Percentiles rank a stretch among this genome's conserved stretches.
phyloP scores from a whole-genome alignment of 2,329 filamentous ascomycete genomes.

The Dothistroma pini region DNA sequence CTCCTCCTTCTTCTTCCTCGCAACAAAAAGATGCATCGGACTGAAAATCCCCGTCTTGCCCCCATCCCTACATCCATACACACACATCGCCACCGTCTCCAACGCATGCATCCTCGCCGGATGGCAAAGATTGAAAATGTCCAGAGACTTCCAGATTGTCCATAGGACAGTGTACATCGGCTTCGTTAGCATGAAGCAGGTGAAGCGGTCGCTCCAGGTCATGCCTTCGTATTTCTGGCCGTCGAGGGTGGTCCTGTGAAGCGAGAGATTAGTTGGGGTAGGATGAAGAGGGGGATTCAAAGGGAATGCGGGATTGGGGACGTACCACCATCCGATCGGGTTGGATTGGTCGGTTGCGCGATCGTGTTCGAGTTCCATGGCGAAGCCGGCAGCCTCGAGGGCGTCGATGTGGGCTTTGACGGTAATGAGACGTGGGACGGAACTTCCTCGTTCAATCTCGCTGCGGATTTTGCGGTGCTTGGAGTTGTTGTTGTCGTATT shows the following conservation, averaged over 20 bases:
- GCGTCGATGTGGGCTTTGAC: constrained; percentile 21
- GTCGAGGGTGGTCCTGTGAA: neutral
- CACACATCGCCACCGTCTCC: constrained; percentile 1
- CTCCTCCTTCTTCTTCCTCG: neutral
- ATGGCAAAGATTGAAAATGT: neutral
- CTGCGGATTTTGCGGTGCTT: constrained; percentile 27
- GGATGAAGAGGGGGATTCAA: neutral
- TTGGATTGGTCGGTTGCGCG: constrained; percentile 20
- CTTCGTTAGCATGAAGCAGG: neutral
- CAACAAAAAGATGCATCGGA: constrained; percentile 2
- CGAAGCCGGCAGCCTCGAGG: constrained; percentile 28
- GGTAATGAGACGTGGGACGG: constrained; percentile 28
- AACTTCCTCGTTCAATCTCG: constrained; percentile 32
- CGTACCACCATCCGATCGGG: constrained; percentile 25
- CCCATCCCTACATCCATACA: neutral
- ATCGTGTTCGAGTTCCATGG: constrained; percentile 29
- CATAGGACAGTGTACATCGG: neutral
- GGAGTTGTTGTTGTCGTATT: constrained; percentile 25
- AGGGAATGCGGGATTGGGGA: neutral
- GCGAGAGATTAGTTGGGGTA: neutral
- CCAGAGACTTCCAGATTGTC: neutral
- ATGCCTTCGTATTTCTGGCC: neutral
- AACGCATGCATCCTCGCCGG: constrained; percentile 1
- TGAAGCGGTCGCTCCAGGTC: neutral
- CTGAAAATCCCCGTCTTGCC: neutral